phyloP scores from a whole-genome alignment of 495 filamentous ascomycete species.

The Penicillium flavigenum region DNA sequence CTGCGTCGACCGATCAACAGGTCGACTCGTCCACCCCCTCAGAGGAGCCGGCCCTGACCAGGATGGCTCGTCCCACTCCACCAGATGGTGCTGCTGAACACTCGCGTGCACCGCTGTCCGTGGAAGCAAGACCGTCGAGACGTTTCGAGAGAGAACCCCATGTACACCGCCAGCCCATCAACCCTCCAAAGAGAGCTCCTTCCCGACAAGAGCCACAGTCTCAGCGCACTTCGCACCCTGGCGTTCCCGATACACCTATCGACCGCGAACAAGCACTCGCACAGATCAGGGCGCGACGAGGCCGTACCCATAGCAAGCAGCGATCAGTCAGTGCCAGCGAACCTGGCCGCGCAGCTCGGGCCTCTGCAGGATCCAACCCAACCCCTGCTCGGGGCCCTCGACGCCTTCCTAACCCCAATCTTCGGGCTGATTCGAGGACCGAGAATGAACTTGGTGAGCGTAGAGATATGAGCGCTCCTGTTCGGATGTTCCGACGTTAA shows the following conservation, averaged over 20 bases:
- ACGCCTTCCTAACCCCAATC: conserved; percentile 43
- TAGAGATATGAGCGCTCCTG: conserved; percentile 43
- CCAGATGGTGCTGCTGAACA: conserved; percentile 6
- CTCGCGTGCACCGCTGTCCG: neutral
- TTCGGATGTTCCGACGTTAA: conserved; percentile 40
- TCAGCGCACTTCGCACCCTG: conserved; percentile 26
- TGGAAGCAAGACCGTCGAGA: conserved; percentile 20
- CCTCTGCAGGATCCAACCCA: conserved; percentile 25
- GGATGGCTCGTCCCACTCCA: conserved; percentile 3
- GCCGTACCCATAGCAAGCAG: conserved; percentile 46
- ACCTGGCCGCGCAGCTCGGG: conserved; percentile 28
- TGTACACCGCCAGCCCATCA: conserved; percentile 16
- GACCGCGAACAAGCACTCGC: conserved; percentile 53
- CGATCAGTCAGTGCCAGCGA: conserved; percentile 46
- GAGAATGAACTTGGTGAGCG: conserved; percentile 34
- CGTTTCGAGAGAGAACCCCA: conserved; percentile 10
- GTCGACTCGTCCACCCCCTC: conserved; percentile 24
- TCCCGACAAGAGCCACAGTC: conserved; percentile 28
- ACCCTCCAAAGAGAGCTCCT: conserved; percentile 36
- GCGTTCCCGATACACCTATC: conserved; percentile 43
- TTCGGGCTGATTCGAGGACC: conserved; percentile 32
- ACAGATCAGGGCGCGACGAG: conserved; percentile 50
- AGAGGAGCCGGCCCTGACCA: conserved; percentile 14
- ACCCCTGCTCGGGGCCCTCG: conserved; percentile 32
- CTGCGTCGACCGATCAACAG: conserved; percentile 15